Percentiles rank a stretch among this genome's conserved stretches.
phyloP scores from a whole-genome alignment of 2,329 filamentous ascomycete genomes.

The Pestalotiopsis sp. region DNA sequence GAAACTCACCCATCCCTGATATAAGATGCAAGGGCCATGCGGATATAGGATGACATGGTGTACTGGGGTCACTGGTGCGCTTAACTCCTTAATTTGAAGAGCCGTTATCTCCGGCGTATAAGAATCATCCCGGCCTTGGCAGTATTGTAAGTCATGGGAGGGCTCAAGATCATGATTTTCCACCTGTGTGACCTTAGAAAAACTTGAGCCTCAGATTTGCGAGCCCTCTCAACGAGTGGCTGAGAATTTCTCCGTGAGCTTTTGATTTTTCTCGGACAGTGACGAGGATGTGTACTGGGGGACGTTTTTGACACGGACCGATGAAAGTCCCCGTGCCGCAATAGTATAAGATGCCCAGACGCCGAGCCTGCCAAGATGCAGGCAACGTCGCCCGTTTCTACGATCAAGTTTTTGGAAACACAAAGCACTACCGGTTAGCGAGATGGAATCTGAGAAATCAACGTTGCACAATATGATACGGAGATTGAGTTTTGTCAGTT shows the following conservation, averaged over 20 bases:
- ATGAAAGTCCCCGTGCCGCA: neutral
- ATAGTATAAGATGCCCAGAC: conserved; percentile 6
- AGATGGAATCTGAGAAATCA: no score
- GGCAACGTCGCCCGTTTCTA: neutral
- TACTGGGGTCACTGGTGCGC: neutral
- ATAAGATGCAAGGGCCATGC: neutral
- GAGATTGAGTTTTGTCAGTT: no score
- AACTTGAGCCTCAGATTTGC: neutral
- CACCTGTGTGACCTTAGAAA: neutral
- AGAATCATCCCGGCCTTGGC: neutral
- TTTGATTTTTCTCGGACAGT: neutral
- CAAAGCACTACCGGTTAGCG: neutral
- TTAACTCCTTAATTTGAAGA: neutral
- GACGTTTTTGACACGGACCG: neutral
- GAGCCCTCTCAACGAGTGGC: neutral
- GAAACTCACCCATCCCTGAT: neutral
- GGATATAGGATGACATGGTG: neutral
- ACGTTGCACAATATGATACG: no score
- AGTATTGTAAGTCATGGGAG: neutral
- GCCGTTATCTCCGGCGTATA: neutral
- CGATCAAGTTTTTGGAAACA: neutral
- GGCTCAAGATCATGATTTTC: neutral
- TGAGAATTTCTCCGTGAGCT: conserved; percentile 1
- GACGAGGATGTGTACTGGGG: neutral
- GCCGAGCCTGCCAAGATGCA: conserved; percentile 3